Base-by-base conservation (phyloP, 2,329 filamentous ascomycete genomes). In the Scedosporium minutisporum region DNA sequence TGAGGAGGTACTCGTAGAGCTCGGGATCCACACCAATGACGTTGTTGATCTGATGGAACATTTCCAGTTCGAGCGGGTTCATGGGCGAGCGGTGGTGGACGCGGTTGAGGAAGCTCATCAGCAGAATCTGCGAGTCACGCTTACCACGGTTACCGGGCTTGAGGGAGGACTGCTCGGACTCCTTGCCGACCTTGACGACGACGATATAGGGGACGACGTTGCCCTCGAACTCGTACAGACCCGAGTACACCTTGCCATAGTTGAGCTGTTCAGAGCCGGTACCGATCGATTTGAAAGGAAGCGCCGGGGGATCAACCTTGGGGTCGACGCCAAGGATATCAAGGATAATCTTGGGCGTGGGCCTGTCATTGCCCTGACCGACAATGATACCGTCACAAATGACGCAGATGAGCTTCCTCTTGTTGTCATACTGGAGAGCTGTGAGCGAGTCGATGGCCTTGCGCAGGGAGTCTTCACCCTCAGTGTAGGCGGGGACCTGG, bases 31-130 rank as follows among this genome's bases (percentile, higher is more conserved):
- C 95, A 69, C 95, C 95, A 66, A 99, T 99, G 68, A 99, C 91
- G 73, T 99, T 99, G 82, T 97, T 96, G 79, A 99, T 91, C 74
- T 99, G 95, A 72, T 99, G 95, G 80, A 97, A 97, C 82, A 97
- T 96, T 75, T 99, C 95, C 57, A 99, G 80, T 73, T 99, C 95
- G 12, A 99, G 86, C 16, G 95, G 95, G 66, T 88, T 95, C 95
- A 99, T 99, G 0, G 93, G 88, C 1, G 90, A 81, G 65, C 93
- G 90, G 75, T 97, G 91, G 73, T 99, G 95, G 57, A 99, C 95
- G 64, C 93, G 91, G 77, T 99, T 99, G 69, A 99, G 85, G 84
- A 99, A 99, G 77, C 89, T 93, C 87, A 99, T 93, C 59, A 97
- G 81, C 66, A 97, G 76, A 70, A 99, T 91, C 75, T 99, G 95